Base-by-base conservation (phyloP, 176 grass and related monocot genomes). In the Raddia guianensis region DNA sequence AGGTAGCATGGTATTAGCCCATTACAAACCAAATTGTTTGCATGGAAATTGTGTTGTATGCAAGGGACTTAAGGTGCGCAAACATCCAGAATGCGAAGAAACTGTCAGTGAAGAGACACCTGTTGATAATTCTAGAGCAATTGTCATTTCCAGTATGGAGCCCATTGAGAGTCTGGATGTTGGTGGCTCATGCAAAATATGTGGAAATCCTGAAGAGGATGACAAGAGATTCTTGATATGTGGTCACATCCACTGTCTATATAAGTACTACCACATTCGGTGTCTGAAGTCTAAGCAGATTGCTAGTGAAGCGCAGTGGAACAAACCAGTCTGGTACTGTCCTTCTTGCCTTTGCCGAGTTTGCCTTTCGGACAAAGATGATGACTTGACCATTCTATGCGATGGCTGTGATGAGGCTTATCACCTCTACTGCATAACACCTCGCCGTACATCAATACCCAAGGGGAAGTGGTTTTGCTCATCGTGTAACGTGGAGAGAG, bases 401-500 rank as follows among this genome's bases (percentile, higher is more conserved):
- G 95, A 98, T 58, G 81, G 86, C 19, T 98, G 95, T 33, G 90
- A 98, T 27, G 90, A 91, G 67, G 90, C 95, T 43, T 98, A 91
- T 56, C 95, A 94, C 80, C 86, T 88, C 44, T 98, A 98, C 76
- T 94, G 95, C 77, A 93, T 94, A 85, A 86, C 72, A 27, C 95
- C 90, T n/a, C 81, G 83, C 64, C 83, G 81, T 72, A 70, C 82
- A 55, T 87, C 72, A 1, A 34, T 98, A 59, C 95, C 95, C 14
- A 86, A 75, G 85, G 90, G 95, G 53, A 74, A 87, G 49, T 98
- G 95, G 95, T 89, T 89, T 77, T 98, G 95, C 79, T 65, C 88
- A 49, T 63, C 84, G 16, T 98, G 95, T 64, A 83, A 70, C 8
- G 40, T 80, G 20, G 66, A 84, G 60, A 92, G 88, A 80, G 87